phyloP scores from a whole-genome alignment of 768 basidiomycete genomes.

The Serpula lacrymans region DNA sequence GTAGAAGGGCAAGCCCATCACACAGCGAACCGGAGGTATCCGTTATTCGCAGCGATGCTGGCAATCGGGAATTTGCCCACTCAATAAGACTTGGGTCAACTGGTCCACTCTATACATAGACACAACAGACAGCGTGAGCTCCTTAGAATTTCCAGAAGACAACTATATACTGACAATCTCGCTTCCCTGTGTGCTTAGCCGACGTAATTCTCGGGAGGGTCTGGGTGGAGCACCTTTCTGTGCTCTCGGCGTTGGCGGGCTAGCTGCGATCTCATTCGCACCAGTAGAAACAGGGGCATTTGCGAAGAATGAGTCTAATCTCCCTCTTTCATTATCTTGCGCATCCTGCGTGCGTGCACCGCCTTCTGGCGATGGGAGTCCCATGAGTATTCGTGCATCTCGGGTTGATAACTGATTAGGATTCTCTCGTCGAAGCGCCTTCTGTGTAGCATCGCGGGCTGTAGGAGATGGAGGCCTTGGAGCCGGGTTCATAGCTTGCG shows the following conservation, averaged over 20 bases:
- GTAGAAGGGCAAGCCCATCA: conserved; percentile 76
- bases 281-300: conserved; percentile 29
- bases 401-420: conserved; percentile 76
- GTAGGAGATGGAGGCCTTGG: conserved; percentile 93
- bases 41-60: conserved; percentile 53
- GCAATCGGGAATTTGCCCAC: conserved; percentile 89
- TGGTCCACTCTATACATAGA: conserved; percentile 12
- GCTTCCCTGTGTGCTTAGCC: conserved; percentile 31
- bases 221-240: conserved; percentile 48
- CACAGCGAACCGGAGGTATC: conserved; percentile 43
- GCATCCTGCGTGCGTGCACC: conserved; percentile 15
- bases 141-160: conserved; percentile 2
- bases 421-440: conserved; percentile 81
- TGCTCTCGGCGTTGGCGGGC: conserved; percentile 15
- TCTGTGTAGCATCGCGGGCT: conserved; percentile 84
- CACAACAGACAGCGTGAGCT: conserved; percentile 2
- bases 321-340: conserved; percentile 42
- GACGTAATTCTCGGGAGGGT: conserved; percentile 63
- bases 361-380: conserved; percentile 36
- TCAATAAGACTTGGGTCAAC: conserved; percentile 61
- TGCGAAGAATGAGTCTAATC: conserved; percentile 56
- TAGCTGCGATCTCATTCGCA: conserved; percentile 13
- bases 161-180: conserved; percentile 14
- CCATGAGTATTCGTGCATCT: conserved; percentile 76
- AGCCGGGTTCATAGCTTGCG: conserved; percentile 94